Evolutionary conservation across 2,329 filamentous ascomycete genomes (phyloP).

Genomic region (Cladosporium oxysporum): DNA sequence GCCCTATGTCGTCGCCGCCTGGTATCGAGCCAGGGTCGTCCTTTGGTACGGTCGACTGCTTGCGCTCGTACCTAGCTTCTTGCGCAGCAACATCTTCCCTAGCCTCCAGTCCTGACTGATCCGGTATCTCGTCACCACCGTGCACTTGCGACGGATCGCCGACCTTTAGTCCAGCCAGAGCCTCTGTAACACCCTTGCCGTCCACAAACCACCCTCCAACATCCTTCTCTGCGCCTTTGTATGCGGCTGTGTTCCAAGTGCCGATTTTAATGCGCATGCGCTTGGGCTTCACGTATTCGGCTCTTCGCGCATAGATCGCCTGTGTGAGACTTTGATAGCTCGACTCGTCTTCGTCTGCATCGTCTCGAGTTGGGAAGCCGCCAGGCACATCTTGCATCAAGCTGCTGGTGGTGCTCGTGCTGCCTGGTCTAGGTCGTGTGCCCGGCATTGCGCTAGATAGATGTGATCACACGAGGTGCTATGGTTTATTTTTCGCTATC

Average conservation of each 20-base stretch:
- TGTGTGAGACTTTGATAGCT: slow-evolving; percentile 48
- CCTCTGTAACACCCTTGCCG: slow-evolving; percentile 68
- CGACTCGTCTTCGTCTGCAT: slow-evolving; percentile 26
- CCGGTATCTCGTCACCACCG: slow-evolving; percentile 18
- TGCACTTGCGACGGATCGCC: slow-evolving; percentile 26
- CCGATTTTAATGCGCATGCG: slow-evolving; percentile 84
- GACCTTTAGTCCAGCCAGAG: slow-evolving; percentile 57
- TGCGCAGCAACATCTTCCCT: slow-evolving; percentile 51
- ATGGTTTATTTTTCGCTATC: not conserved
- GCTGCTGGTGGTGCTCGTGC: slow-evolving; percentile 31
- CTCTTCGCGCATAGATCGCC: slow-evolving; percentile 68
- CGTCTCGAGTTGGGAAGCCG: slow-evolving; percentile 44
- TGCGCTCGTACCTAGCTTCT: slow-evolving; percentile 48
- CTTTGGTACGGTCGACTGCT: slow-evolving; percentile 46
- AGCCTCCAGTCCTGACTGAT: slow-evolving; percentile 32
- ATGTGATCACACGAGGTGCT: slow-evolving; percentile 3
- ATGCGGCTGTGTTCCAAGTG: slow-evolving; percentile 90
- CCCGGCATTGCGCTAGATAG: slow-evolving; percentile 4
- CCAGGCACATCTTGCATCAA: slow-evolving; percentile 52
- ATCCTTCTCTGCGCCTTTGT: slow-evolving; percentile 83
- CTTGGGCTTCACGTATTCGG: slow-evolving; percentile 76
- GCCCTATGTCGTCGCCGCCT: slow-evolving; percentile 70
- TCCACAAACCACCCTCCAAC: slow-evolving; percentile 85
- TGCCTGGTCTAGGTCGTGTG: slow-evolving; percentile 22
- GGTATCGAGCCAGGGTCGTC: slow-evolving; percentile 51